These are phyloP conservation scores for Pleurotus cornucopiae DNA, from an alignment of 768 basidiomycete species.

Conservation along the genomic window DNA sequence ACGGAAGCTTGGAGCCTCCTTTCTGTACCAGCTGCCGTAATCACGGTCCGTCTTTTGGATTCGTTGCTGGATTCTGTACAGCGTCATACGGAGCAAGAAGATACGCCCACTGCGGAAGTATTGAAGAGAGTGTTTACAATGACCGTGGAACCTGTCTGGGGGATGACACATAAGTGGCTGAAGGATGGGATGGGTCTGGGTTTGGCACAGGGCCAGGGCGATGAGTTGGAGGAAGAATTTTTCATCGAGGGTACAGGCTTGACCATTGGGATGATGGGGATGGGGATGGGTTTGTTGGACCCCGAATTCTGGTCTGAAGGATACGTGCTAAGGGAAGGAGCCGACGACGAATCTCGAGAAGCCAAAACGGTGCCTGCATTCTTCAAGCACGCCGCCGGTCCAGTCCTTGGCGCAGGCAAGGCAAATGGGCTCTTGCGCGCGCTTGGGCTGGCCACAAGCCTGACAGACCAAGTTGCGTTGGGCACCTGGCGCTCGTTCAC, in stretches of 20 bases:
- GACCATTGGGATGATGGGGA: slow-evolving; percentile 40
- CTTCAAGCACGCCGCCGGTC: slow-evolving; percentile 53
- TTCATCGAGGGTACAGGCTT: slow-evolving; percentile 75
- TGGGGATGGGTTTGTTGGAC: slow-evolving; percentile 50
- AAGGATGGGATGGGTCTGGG: slow-evolving; percentile 63
- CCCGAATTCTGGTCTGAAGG: slow-evolving; percentile 81
- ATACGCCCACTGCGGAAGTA: slow-evolving; percentile 45
- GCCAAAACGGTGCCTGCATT: slow-evolving; percentile 51
- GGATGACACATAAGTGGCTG: slow-evolving; percentile 69
- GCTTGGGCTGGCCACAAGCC: slow-evolving; percentile 35
- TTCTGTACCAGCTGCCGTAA: slow-evolving; percentile 38
- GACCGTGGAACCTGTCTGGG: slow-evolving; percentile 71
- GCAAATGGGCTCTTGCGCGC: slow-evolving; percentile 70
- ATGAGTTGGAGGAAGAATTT: slow-evolving; percentile 65
- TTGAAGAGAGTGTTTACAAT: slow-evolving; percentile 60
- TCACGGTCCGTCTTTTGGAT: slow-evolving; percentile 60
- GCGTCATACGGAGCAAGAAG: slow-evolving; percentile 55
- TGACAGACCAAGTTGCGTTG: slow-evolving; percentile 16
- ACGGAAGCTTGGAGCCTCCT: not conserved
- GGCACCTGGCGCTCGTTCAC: slow-evolving; percentile 40
- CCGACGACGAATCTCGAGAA: slow-evolving; percentile 19
- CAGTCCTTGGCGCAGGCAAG: slow-evolving; percentile 68
- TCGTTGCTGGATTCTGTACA: slow-evolving; percentile 54
- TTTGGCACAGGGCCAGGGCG: slow-evolving; percentile 25
- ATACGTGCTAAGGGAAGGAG: slow-evolving; percentile 50